A percentile compares a stretch with the other conserved stretches of the same genome.
These are phyloP conservation scores for Cicer pinnatifidum DNA, from an alignment of 306 rosid genomes.

Conservation along the genomic window DNA sequence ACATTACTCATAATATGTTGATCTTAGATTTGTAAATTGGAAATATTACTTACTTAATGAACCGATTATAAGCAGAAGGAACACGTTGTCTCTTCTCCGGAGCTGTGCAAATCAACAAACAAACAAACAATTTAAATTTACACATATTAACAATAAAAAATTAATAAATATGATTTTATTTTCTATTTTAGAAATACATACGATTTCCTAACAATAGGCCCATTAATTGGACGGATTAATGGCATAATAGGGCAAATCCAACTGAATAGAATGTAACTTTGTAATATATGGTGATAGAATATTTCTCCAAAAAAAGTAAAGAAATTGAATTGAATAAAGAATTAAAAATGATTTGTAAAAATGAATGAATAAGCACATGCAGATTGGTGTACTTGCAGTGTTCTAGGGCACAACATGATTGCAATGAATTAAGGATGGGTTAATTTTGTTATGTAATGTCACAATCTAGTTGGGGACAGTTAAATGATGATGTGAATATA, in stretches of 20 bases:
- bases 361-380: background rate
- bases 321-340: too few relatives aligned
- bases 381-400: conserved; percentile 43
- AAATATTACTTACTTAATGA: conserved; percentile 77
- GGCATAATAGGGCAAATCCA: conserved; percentile 10
- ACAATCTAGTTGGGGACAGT: conserved; percentile 62
- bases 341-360: too few relatives aligned
- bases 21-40: conserved; percentile 9
- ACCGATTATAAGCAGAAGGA: conserved; percentile 94
- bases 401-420: conserved; percentile 57
- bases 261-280: background rate
- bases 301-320: too few relatives aligned
- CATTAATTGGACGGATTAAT: conserved; percentile 27
- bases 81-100: conserved; percentile 98
- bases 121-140: conserved; percentile 23
- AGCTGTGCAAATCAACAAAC: conserved; percentile 56
- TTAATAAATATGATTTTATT: background rate
- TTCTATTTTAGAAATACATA: background rate
- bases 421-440: conserved; percentile 57
- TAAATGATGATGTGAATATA: conserved; percentile 41
- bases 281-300: too few relatives aligned
- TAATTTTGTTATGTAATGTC: conserved; percentile 62
- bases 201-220: conserved; percentile 31
- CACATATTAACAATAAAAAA: background rate
- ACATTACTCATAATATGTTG: background rate